These are phyloP conservation scores for Leptoxyphium fumago DNA, from an alignment of 2,329 filamentous ascomycete genomes.

Conservation along the genomic window DNA sequence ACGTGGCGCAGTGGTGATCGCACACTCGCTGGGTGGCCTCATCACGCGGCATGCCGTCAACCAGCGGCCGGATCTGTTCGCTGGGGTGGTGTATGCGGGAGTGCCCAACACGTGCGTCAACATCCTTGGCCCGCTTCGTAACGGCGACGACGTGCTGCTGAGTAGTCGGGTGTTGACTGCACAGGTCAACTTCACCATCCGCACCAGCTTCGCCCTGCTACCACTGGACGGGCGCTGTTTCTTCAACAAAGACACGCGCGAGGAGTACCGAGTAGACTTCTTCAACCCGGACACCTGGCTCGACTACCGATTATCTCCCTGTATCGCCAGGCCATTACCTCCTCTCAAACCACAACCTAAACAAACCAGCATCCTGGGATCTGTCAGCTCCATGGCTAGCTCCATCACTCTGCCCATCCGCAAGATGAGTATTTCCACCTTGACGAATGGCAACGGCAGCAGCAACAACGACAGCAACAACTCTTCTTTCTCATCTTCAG, in stretches of 20 bases:
- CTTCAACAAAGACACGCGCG: constrained; percentile 64
- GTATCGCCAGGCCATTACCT: constrained; percentile 53
- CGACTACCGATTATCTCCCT: constrained; percentile 63
- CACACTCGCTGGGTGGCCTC: constrained; percentile 75
- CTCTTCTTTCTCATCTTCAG: neutral
- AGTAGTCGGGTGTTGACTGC: constrained; percentile 83
- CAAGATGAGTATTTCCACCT: constrained; percentile 11
- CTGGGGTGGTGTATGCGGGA: constrained; percentile 74
- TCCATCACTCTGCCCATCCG: constrained; percentile 21
- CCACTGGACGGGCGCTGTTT: constrained; percentile 82
- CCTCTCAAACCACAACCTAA: constrained; percentile 26
- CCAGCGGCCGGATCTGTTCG: constrained; percentile 67
- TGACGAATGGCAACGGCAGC: neutral
- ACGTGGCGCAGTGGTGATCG: constrained; percentile 64
- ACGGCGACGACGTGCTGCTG: constrained; percentile 82
- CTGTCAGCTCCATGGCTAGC: constrained; percentile 34
- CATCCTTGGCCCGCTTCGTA: constrained; percentile 74
- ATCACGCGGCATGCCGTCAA: constrained; percentile 85
- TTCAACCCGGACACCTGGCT: constrained; percentile 69
- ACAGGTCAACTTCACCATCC: constrained; percentile 82
- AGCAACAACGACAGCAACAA: neutral
- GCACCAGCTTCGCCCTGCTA: constrained; percentile 71
- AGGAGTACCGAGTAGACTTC: constrained; percentile 72
- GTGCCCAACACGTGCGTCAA: constrained; percentile 79
- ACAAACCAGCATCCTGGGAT: constrained; percentile 26